Evolutionary conservation across 148 eudicot species (phyloP), one percentile per base, ranked within the genome.

Genomic region (Silene conica): DNA sequence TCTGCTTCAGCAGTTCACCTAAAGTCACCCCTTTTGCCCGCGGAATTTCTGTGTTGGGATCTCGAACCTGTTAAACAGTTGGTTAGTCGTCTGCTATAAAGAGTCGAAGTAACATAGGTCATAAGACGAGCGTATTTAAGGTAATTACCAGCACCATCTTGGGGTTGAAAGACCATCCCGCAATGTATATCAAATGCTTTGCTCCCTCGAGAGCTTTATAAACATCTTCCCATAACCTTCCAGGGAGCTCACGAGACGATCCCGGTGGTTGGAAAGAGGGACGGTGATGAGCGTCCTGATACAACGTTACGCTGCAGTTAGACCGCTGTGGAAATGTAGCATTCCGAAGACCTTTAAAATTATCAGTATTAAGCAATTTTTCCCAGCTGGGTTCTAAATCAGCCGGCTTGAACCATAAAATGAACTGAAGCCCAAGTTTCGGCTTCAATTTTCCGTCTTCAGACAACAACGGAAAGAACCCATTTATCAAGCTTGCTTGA

Each of bases 121-220:
- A n/a, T n/a, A n/a, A n/a, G n/a, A n/a, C n/a, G n/a, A n/a, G n/a
- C n/a, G n/a, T n/a, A n/a, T n/a, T n/a, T n/a, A n/a, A 26, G 55
- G 13, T 28, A 72, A 76, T 88, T 84, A 91, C 97, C 91, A 92
- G 85, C 55, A 85, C 87, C 80, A 92, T 68, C 48, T 80, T 86
- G 46, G 98, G 99, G 79, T 90, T 95, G 46, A 95, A 79, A 68
- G 99, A 92, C 97, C 99, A 95, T 79, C 97, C 99, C 18, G 92
- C 94, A 46, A 95, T 95, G 78, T 92, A 95, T 70, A 95, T 81
- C 78, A 92, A 79, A 79, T 90, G 87, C 84, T 89, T 95, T 50
- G 99, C 99, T 20, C 82, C 96, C 34, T 90, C 99, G 18, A 95
- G 80, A 78, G 96, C 96, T 77, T 80, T 86, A 38, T 86, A 95